Base-by-base conservation (phyloP, 2,329 filamentous ascomycete genomes). In the Microsporum canis region DNA sequence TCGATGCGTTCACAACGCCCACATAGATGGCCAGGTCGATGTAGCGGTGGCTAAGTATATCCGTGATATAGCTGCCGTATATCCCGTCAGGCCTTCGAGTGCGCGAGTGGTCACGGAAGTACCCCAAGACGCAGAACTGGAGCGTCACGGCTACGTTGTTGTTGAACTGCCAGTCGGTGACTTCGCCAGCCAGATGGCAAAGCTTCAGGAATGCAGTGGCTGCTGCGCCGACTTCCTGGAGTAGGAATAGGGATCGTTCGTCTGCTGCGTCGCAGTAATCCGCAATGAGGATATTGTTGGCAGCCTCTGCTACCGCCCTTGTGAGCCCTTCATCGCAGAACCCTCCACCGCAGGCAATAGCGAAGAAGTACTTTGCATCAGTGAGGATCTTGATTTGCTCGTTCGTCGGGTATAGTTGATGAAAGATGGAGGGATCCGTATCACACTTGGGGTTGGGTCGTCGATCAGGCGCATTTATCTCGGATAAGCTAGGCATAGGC, bases 291-390 rank as follows among this genome's bases (percentile, higher is more conserved):
- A 68, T 60, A 31, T 68, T 64, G 23, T 70, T 69, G 27, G 62
- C 67, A 1, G 68, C 64, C 23, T 68, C 66, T 27, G 67, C 64
- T 23, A 69, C 61, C 0, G 67, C 65, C 1, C 58, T 47, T 0
- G 65, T 55, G 0, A 68, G 33, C 14, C 65, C 67, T 31, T 66
- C 62, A 34, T 68, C 65, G 6, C 59, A 57, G 5, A 57, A 7
- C 1, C 59, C 55, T 0, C 57, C 64, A 3, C 62, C 62, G 14
- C 61, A 64, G 3, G 89, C 89, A 3, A 94, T 88, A 64, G 87
- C 80, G 74, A 92, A 94, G 77, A 88, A 86, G 68, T 90, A 80
- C 71, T 94, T 69, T 29, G 67, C 66, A 51, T 69, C 67, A 0
- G 61, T 58, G 38, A 60, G 65, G 7, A 69, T 55, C 51, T 69